Base-by-base conservation (phyloP, 768 basidiomycete genomes). In the Panaeolus cyanescens region DNA sequence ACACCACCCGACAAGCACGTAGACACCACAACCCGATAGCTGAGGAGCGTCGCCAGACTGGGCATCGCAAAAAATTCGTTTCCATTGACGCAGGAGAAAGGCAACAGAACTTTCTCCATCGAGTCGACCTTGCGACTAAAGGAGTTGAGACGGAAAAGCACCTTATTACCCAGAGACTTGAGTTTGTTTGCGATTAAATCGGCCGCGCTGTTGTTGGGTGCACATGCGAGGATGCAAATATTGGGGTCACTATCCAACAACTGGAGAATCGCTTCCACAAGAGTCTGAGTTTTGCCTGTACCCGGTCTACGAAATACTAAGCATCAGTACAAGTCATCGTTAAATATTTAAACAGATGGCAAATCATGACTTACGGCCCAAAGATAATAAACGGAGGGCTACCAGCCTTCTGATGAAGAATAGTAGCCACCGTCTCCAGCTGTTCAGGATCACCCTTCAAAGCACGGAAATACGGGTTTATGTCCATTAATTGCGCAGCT, bases 121-220 rank as follows among this genome's bases (percentile, higher is more conserved):
- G 75, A 68, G 1, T 70, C 64, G 34, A 72, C 60, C 42, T 50
- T 50, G 45, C 45, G 45, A 13, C 45, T 50, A 6, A 50, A 50
- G 12, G 45, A 50, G 45, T 50, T 50, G 45, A 50, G 45, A 6
- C 45, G 22, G 45, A 28, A 50, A 28, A 50, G 45, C 3, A 50
- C 45, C 30, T 50, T 50, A 12, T 22, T 50, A 25, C 75, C 74
- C 9, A 83, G 75, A 2, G 64, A 58, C 2, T 60, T 58, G 2
- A 89, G 75, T 12, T 80, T 75, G 25, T 74, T 65, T 1, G 85
- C 80, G 19, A 88, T 76, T n/a, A 85, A 70, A 62, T 90, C 88
- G 2, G 87, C 87, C 0, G 88, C 88, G 1, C 85, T 85, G 71
- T 90, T 90, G 72, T 82, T 88, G 0, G 88, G 88, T 0, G 88